Conservation (phyloP, 2,329 filamentous ascomycete species). For the Paecilomyces dactylethromorphus region DNA sequence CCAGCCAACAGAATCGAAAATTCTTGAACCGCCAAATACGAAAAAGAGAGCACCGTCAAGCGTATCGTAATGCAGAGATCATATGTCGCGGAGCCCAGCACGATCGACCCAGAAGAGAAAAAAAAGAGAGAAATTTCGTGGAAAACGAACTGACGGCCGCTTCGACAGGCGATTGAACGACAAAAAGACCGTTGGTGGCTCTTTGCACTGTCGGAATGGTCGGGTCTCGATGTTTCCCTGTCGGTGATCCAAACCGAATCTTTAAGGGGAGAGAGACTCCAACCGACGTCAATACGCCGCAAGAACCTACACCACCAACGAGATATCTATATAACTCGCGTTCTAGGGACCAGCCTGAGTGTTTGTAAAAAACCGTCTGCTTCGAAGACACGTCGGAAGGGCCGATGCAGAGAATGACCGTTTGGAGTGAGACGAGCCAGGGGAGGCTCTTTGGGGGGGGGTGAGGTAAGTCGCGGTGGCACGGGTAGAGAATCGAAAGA, state of each 20-base stretch:
- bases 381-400: neutral
- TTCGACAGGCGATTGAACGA: neutral
- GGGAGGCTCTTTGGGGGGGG: neutral
- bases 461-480: neutral
- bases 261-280: conserved; percentile 18
- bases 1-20: neutral
- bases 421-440: neutral
- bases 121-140: neutral
- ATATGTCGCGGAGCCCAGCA: neutral
- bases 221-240: conserved; percentile 9
- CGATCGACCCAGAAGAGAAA: conserved; percentile 10
- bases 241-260: conserved; percentile 11
- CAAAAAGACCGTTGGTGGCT: conserved; percentile 2
- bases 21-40: neutral
- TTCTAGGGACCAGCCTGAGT: conserved; percentile 1
- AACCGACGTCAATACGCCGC: conserved; percentile 14
- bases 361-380: neutral
- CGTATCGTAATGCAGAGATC: neutral
- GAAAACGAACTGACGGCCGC: neutral
- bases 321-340: neutral
- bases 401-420: neutral
- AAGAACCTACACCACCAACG: conserved; percentile 11
- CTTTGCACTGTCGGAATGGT: conserved; percentile 8
- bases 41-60: neutral
- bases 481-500: neutral